Base-by-base conservation (phyloP, 192 early-diverging fungal genomes). In the Phlyctochytrium arcticum region DNA sequence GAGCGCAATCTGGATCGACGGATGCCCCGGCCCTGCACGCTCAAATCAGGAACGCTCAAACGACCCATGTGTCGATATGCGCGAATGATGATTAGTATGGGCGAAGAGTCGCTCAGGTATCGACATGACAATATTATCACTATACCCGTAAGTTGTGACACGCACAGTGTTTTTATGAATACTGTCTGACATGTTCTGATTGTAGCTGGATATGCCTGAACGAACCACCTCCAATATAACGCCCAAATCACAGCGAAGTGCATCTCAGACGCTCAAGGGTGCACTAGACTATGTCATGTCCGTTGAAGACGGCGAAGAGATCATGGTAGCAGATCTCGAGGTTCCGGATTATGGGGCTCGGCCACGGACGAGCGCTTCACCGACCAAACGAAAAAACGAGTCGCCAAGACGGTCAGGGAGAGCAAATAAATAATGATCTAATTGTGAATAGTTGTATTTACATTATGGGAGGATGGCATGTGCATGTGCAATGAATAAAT, bases 31-130 rank as follows among this genome's bases (percentile, higher is more conserved):
- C 83, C 81, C 17, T 46, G 46, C 2, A 74, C 77, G 19, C 29
- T 72, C 2, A 66, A 66, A 5, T 27, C 63, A 21, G 37, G 37
- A 10, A n/a, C n/a, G 9, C 35, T 70, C 23, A 73, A 67, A 36
- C n/a, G 79, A 48, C 83, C 83, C 27, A 53, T 80, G 1, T 84
- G 65, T 51, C 71, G 83, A 53, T 85, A 77, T 66, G 74, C 76
- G 10, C 70, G 67, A 54, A 75, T 69, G 15, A 53, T 75, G 44
- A 75, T 85, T 54, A 60, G 50, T 19, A 47, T 74, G 60, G 67
- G 74, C 24, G 80, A 77, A 34, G 53, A 58, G 6, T 75, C 54
- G 26, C 65, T 58, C 31, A 65, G 76, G 57, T 82, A 74, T 51
- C 53, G 70, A 30, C 48, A 7, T 24, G 81, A 83, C 24, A 85